Evolutionary conservation across 495 filamentous ascomycete genomes (phyloP).

Genomic region (Aspergillus indologenus): DNA sequence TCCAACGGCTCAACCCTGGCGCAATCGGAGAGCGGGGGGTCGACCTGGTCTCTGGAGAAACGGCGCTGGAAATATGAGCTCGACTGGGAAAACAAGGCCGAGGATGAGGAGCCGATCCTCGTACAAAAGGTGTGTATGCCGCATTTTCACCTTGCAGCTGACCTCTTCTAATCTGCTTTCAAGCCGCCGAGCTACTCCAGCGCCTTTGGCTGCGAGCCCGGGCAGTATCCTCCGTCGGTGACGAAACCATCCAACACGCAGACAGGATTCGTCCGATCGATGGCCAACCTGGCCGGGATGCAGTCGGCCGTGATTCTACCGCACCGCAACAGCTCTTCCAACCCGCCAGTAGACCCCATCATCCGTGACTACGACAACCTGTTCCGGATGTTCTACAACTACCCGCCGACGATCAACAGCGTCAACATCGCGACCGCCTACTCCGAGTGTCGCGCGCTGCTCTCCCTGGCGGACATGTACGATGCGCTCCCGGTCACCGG

Average conservation of each 20-base stretch:
- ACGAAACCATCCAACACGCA: conserved; percentile 50
- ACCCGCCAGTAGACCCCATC: conserved; percentile 60
- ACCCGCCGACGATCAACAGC: conserved; percentile 72
- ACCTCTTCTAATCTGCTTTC: conserved; percentile 3
- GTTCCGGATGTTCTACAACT: conserved; percentile 90
- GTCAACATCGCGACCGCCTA: conserved; percentile 89
- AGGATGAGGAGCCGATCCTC: conserved; percentile 81
- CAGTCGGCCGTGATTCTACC: conserved; percentile 50
- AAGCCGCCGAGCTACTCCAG: conserved; percentile 46
- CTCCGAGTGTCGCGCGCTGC: conserved; percentile 83
- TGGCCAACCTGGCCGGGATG: conserved; percentile 67
- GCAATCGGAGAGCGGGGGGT: conserved; percentile 35
- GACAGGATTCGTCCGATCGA: conserved; percentile 77
- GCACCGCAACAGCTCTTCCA: conserved; percentile 27
- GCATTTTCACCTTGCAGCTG: not conserved
- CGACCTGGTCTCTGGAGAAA: conserved; percentile 39
- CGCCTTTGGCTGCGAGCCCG: conserved; percentile 45
- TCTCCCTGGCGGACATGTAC: conserved; percentile 84
- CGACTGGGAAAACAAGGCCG: conserved; percentile 66
- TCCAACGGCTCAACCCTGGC: conserved; percentile 42
- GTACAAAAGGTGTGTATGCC: conserved; percentile 65
- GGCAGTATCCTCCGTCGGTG: conserved; percentile 50
- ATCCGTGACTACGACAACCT: conserved; percentile 91
- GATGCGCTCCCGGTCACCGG: conserved; percentile 85
- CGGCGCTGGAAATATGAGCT: conserved; percentile 84